phyloP scores from a whole-genome alignment of 1,139 yeast species.

The Candida sanyaensis region DNA sequence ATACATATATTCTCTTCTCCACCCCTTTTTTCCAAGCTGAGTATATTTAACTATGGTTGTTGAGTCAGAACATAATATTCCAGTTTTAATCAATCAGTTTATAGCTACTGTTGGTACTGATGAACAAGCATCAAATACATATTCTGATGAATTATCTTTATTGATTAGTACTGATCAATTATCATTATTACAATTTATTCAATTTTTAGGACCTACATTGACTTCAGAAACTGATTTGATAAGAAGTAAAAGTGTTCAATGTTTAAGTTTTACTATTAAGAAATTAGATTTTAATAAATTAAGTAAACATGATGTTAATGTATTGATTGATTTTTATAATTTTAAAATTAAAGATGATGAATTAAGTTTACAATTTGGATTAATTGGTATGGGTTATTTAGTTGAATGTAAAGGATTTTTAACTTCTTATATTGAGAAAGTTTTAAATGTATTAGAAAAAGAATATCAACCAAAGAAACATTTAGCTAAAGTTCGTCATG shows the following conservation, averaged over 20 bases:
- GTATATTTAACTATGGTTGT: slow-evolving; percentile 4
- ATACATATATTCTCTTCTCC: too few relatives aligned
- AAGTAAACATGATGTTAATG: slow-evolving; percentile 64
- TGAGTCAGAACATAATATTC: slow-evolving; percentile 17
- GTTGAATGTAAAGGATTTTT: slow-evolving; percentile 49
- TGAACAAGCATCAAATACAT: slow-evolving; percentile 21
- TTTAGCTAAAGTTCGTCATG: slow-evolving; percentile 66
- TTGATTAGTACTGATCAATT: slow-evolving; percentile 22
- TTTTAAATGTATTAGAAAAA: slow-evolving; percentile 45
- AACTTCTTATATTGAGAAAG: slow-evolving; percentile 27
- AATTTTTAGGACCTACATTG: slow-evolving; percentile 46
- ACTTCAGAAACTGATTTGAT: slow-evolving; percentile 65
- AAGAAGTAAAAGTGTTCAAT: slow-evolving; percentile 54
- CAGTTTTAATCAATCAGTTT: slow-evolving; percentile 40
- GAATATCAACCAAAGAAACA: slow-evolving; percentile 61
- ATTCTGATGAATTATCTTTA: slow-evolving; percentile 24
- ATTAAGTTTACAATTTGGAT: slow-evolving; percentile 51
- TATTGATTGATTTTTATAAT: slow-evolving; percentile 62
- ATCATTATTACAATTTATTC: slow-evolving; percentile 38
- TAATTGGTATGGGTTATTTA: slow-evolving; percentile 57
- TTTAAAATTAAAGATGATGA: slow-evolving; percentile 66
- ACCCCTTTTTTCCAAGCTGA: too few relatives aligned
- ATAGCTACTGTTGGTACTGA: slow-evolving; percentile 30
- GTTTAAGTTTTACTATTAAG: slow-evolving; percentile 56
- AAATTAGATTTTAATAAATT: slow-evolving; percentile 39